Percentiles rank a stretch among this genome's conserved stretches.
phyloP scores from a whole-genome alignment of 139 green algal genomes.

The Haematococcus lacustris region DNA sequence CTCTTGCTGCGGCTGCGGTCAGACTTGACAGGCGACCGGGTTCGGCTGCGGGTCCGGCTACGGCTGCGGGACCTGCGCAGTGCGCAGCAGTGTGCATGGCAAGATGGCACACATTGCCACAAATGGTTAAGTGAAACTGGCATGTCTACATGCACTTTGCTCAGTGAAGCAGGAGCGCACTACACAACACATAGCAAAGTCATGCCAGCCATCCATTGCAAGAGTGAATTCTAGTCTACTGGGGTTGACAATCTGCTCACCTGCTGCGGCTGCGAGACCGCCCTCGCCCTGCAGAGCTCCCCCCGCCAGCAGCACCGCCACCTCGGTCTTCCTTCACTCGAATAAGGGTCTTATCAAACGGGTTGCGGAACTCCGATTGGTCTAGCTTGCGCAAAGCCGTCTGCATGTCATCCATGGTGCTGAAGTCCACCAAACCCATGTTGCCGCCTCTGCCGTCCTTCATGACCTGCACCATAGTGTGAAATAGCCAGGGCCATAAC shows the following conservation, averaged over 20 bases:
- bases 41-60: neutral
- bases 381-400: conserved; percentile 59
- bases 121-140: neutral
- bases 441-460: conserved; percentile 36
- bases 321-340: conserved; percentile 31
- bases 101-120: too few relatives aligned
- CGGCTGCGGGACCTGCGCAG: neutral
- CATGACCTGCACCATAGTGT: conserved; percentile 55
- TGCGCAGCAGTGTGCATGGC: neutral
- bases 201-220: neutral
- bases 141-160: neutral
- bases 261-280: conserved; percentile 14
- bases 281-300: too few relatives aligned
- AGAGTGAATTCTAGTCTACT: too few relatives aligned
- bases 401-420: conserved; percentile 49
- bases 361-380: conserved; percentile 78
- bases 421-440: conserved; percentile 62
- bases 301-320: neutral
- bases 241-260: neutral
- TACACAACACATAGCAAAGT: neutral
- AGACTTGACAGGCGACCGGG: conserved; percentile 1
- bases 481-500: too few relatives aligned
- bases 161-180: neutral
- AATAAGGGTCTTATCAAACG: conserved; percentile 59
- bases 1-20: conserved; percentile 18